Conservation (phyloP, 179 eudicot species). For the Silene noctiflora region DNA sequence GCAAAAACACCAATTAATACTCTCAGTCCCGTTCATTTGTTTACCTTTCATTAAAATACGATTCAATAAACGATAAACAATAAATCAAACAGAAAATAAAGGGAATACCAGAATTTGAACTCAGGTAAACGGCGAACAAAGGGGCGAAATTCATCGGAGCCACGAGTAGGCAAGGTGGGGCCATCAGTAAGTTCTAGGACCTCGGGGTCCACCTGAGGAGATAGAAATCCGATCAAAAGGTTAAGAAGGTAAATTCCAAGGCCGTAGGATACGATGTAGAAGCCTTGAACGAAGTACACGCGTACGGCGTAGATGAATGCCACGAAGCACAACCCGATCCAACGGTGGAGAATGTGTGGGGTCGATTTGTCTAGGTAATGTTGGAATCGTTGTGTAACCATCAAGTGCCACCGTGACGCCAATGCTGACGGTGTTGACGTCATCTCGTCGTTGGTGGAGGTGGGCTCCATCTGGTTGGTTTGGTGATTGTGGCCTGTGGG, state of each 20-base stretch:
- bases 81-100: background rate
- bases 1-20: too few relatives aligned
- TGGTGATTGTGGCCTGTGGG: too few relatives aligned
- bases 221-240: conserved; percentile 72
- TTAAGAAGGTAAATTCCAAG: conserved; percentile 75
- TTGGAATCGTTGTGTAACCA: conserved; percentile 45
- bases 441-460: conserved; percentile 6
- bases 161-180: conserved; percentile 51
- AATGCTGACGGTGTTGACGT: conserved; percentile 33
- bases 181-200: conserved; percentile 48
- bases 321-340: conserved; percentile 52
- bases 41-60: too few relatives aligned
- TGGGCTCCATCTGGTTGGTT: background rate
- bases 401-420: conserved; percentile 37
- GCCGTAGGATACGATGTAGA: conserved; percentile 69
- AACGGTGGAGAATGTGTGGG: conserved; percentile 58
- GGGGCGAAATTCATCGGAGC: conserved; percentile 82
- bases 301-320: conserved; percentile 52
- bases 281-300: conserved; percentile 57
- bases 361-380: conserved; percentile 69
- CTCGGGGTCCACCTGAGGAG: conserved; percentile 83
- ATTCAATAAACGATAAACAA: too few relatives aligned
- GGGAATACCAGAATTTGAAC: conserved; percentile 69
- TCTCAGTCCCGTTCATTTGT: too few relatives aligned
- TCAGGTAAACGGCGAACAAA: conserved; percentile 88